Base-by-base conservation (phyloP, 2,329 filamentous ascomycete species). In the Ceratocystis variospora region DNA sequence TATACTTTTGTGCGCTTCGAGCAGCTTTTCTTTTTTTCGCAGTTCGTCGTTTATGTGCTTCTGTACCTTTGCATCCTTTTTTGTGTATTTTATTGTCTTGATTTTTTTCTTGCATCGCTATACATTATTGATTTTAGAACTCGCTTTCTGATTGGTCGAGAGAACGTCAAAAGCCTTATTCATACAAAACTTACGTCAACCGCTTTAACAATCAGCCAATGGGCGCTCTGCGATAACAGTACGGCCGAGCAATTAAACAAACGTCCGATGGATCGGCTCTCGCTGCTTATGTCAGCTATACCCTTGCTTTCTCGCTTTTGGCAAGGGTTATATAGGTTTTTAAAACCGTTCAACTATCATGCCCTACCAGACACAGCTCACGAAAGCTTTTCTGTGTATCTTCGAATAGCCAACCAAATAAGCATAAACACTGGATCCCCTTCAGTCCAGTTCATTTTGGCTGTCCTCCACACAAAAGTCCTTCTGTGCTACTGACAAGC, bases 181-280 rank as follows among this genome's bases (percentile, higher is more conserved):
- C 48, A 50, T 12, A 19, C 48, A 57, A 57, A 57, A 53, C 15
- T 28, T 57, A 28, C 53, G 22, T 57, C 53, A 31, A 31, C 28
- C 2, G 50, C 25, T 4, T 19, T 2, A 33, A 6, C 10, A 22
- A 31, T 1, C 31, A 44, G 62, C 62, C 62, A 64, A 64, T 64
- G 15, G 57, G 62, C 31, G n/a, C 31, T 4, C 62, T 57, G 46
- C 62, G 62, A 64, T 64, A 64, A 64, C 48, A 41, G 25, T 46
- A 31, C 53, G 53, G 53, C 53, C 53, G 53, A 57, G 53, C 25
- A 31, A 12, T n/a, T 25, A 31, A 55, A 55, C 19, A 25, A 22
- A 22, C 22, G n/a, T 22, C n/a, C n/a, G 48, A 12, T 10, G 3
- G 4, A 33, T 31, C 12, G 48, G 22, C 10, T 17, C 53, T 31